Evolutionary conservation across 106 monocot species (phyloP), one percentile per base, ranked within the genome.

Genomic region (Agapanthus africanus): DNA sequence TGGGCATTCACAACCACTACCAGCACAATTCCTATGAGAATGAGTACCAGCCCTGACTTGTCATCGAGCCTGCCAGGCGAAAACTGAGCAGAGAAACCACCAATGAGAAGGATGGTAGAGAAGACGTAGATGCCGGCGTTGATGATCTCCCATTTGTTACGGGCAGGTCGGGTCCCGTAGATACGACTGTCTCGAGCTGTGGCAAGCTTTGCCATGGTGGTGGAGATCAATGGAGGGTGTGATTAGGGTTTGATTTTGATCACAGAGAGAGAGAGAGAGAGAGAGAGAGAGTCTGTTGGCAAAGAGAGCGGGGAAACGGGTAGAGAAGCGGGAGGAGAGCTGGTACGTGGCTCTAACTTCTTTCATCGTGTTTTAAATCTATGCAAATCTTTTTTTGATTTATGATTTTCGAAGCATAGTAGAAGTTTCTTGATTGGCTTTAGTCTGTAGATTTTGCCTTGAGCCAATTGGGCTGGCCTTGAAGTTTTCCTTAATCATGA

Each of bases 181-280:
- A 56, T 49, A 14, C 95, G 60, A 76, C 40, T 74, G 47, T 91
- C 95, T 36, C 95, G 37, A 9, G 91, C 83, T n/a, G 91, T 74
- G 22, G 83, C 78, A 3, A 95, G 88, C 88, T 91, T 95, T 67
- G 86, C 91, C 95, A 95, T 95, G 40, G 76, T 30, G 16, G n/a
- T 31, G 16, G 40, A 41, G 38, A 36, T 37, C 34, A 78, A 74
- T 3, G 90, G 90, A 4, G 87, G 46, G 3, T 15, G 46, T 47
- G 46, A 5, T 47, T 3, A 47, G 46, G 46, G 19, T 47, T 47
- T 47, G 19, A 47, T 21, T 10, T 66, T 47, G 44, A 84, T 36
- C 6, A 90, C 73, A 14, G 79, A 0, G 3, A 90, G 93, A 6
- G 28, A 56, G 54, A 56, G 54, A 28, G 54, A n/a, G n/a, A n/a